Evolutionary conservation across 495 filamentous ascomycete species (phyloP), one percentile per base, ranked within the genome.

Genomic region (Aspergillus coremiiformis): DNA sequence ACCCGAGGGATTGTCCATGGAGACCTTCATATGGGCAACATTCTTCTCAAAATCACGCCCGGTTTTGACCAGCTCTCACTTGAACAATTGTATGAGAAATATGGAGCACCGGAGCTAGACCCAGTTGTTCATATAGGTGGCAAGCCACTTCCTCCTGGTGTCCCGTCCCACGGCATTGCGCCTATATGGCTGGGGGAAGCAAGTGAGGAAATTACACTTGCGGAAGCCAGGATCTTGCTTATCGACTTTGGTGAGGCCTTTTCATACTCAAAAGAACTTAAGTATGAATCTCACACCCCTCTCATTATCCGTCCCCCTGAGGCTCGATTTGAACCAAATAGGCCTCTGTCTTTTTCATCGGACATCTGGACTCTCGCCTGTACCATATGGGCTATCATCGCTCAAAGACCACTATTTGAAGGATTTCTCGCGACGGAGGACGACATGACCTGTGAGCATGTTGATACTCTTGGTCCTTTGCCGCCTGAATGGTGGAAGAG

Each of bases 291-390:
- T 24, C 58, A 60, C 56, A 67, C 61, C 30, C 68, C 66, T 58
- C 66, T 44, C 17, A 8, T 50, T 1, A 63, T 63, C 20, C 54
- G 66, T 7, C 63, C 68, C 14, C 63, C 67, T 0, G 66, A 68
- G 49, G 58, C 59, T 47, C 56, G 58, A 33, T 70, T 69, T 49
- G 59, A 70, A 51, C 62, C 64, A 20, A 48, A 50, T 12, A 59
- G 32, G 8, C 58, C 69, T 4, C 59, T 67, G 2, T 62, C 64
- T 43, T 70, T 64, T 19, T 41, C 60, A 48, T 70, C 66, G 0
- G 67, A 73, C 54, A 63, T 71, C 24, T 71, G 70, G 70, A 62
- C 67, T 1, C 58, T 70, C 26, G 66, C 58, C 1, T 71, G 67
- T 54, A 58, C 62, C 3, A 67, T 69, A 29, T 73, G 61, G 52